Conservation (phyloP, 2,329 filamentous ascomycete species). For the Pezizomycotina sp. region DNA sequence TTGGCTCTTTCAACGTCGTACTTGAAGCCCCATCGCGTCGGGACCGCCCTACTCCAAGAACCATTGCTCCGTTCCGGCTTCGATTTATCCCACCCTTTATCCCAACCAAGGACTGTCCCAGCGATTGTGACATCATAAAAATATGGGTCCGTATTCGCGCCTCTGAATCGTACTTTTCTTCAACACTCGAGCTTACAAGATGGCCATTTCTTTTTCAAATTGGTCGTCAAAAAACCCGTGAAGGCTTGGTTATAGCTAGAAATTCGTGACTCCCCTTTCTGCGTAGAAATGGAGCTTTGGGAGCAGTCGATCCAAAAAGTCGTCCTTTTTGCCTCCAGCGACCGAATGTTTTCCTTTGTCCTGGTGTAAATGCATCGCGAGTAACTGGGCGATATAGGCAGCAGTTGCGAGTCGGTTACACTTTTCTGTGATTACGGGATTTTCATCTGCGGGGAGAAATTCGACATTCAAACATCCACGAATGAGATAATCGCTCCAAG, state of each 20-base stretch:
- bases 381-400: constrained; percentile 68
- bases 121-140: constrained; percentile 72
- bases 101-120: constrained; percentile 56
- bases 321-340: constrained; percentile 46
- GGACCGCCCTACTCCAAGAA: constrained; percentile 55
- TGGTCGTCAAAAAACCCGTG: constrained; percentile 72
- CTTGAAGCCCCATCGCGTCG: constrained; percentile 48
- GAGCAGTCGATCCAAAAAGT: constrained; percentile 53
- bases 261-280: constrained; percentile 59
- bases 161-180: constrained; percentile 55
- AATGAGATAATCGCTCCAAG: constrained; percentile 56
- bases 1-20: constrained; percentile 77
- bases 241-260: constrained; percentile 72
- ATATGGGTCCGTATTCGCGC: constrained; percentile 54
- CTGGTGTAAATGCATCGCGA: constrained; percentile 69
- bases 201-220: constrained; percentile 63
- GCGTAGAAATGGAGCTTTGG: constrained; percentile 64
- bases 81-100: constrained; percentile 60
- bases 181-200: constrained; percentile 60
- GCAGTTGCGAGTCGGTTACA: constrained; percentile 38
- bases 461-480: constrained; percentile 31
- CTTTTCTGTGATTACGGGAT: constrained; percentile 30
- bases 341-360: no score
- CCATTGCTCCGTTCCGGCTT: constrained; percentile 42
- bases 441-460: constrained; percentile 22